A percentile compares a stretch with the other conserved stretches of the same genome.
Conservation (phyloP, 2,329 filamentous ascomycete genomes). For the Colletotrichum musae region DNA sequence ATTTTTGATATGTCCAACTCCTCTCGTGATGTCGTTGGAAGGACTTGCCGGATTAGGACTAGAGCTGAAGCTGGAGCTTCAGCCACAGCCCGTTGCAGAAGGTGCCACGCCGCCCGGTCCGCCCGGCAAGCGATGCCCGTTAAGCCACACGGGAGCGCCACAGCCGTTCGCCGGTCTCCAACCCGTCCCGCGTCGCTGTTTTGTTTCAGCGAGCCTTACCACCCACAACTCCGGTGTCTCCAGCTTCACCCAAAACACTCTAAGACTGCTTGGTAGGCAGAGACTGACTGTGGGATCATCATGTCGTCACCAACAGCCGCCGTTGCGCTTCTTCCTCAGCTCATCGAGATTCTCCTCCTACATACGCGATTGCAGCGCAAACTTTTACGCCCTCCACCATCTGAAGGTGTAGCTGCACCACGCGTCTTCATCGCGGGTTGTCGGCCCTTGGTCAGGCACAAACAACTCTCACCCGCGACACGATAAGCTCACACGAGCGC, state of each 20-base stretch:
- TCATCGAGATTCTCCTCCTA: not conserved
- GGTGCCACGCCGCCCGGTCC: not conserved
- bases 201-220: constrained; percentile 23
- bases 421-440: constrained; percentile 8
- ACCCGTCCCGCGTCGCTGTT: not conserved
- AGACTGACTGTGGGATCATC: not conserved
- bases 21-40: constrained; percentile 39
- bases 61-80: constrained; percentile 32
- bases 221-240: not conserved
- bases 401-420: not conserved
- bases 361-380: not conserved
- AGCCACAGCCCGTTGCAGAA: constrained; percentile 22
- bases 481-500: constrained; percentile 33
- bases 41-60: constrained; percentile 40
- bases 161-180: not conserved
- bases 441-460: not conserved
- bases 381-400: constrained; percentile 1
- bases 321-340: not conserved
- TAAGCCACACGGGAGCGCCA: constrained; percentile 17
- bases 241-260: constrained; percentile 21
- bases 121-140: not conserved
- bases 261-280: not conserved
- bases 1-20: constrained; percentile 33
- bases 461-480: not conserved
- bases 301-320: not conserved